Percentiles rank a stretch among this genome's conserved stretches.
These are phyloP conservation scores for Ogataea neopini DNA, from an alignment of 805 yeast genomes.

Conservation along the genomic window DNA sequence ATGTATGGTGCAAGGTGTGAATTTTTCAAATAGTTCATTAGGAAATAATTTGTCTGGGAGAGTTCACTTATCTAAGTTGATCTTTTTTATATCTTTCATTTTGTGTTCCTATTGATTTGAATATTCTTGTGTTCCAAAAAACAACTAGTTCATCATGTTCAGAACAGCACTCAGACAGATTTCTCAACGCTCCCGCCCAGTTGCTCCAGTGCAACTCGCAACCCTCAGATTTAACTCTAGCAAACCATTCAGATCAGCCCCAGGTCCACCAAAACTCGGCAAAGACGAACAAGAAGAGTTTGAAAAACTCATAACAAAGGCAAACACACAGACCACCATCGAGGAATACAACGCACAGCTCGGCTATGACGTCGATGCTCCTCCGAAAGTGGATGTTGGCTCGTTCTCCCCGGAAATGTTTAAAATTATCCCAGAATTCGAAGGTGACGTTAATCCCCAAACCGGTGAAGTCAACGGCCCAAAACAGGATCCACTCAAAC, in stretches of 20 bases:
- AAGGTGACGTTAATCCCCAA: slow-evolving; percentile 87
- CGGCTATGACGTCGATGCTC: slow-evolving; percentile 33
- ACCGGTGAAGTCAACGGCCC: slow-evolving; percentile 98
- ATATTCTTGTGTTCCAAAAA: neutral
- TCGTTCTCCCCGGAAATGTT: slow-evolving; percentile 66
- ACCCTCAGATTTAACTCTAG: slow-evolving; percentile 1
- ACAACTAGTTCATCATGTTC: neutral
- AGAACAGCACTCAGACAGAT: neutral
- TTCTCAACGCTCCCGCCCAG: neutral
- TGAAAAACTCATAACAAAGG: slow-evolving; percentile 79
- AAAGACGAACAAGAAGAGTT: slow-evolving; percentile 88
- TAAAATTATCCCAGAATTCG: slow-evolving; percentile 89
- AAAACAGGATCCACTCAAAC: slow-evolving; percentile 88
- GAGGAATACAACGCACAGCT: slow-evolving; percentile 61
- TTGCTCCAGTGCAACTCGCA: neutral
- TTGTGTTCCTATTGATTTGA: neutral
- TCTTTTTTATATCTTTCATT: neutral
- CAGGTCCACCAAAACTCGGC: slow-evolving; percentile 73
- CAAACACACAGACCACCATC: slow-evolving; percentile 74
- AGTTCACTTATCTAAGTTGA: neutral
- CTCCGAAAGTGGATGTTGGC: slow-evolving; percentile 53
- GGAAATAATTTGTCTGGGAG: neutral
- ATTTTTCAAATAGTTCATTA: neutral
- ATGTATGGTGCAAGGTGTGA: slow-evolving; percentile 3
- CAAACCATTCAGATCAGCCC: slow-evolving; percentile 24